Evolutionary conservation across 345 rosid genomes (phyloP).

Genomic region (Citrus glauca): DNA sequence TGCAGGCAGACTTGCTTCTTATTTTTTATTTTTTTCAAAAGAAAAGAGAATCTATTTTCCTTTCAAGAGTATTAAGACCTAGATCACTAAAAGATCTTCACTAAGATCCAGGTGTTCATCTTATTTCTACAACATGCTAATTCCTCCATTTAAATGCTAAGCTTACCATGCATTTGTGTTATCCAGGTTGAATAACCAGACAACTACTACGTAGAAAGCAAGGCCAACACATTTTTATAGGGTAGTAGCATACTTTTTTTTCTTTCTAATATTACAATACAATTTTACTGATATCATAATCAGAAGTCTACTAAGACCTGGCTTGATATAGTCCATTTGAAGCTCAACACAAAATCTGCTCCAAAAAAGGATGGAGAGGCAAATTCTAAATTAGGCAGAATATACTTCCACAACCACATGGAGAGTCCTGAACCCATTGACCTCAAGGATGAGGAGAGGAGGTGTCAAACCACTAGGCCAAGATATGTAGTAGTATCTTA

Average conservation of each 20-base stretch:
- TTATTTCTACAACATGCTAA: background rate
- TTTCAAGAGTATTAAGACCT: background rate
- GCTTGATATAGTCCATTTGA: too few species aligned
- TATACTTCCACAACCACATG: too few species aligned
- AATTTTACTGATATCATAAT: too few species aligned
- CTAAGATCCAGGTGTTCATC: background rate
- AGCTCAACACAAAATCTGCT: too few species aligned
- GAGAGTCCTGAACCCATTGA: too few species aligned
- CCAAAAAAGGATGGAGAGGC: too few species aligned
- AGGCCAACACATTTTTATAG: background rate
- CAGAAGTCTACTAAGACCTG: too few species aligned
- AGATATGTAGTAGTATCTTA: background rate
- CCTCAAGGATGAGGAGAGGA: too few species aligned
- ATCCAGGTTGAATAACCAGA: background rate
- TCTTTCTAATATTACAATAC: too few species aligned
- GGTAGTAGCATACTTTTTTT: background rate
- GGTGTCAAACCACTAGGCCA: too few species aligned
- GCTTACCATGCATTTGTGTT: background rate
- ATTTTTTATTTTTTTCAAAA: background rate
- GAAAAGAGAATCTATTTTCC: background rate
- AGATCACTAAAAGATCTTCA: background rate
- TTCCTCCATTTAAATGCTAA: background rate
- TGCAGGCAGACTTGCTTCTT: background rate
- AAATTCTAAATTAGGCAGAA: too few species aligned
- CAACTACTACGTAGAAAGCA: background rate